These are phyloP conservation scores for Thyridium curvatum DNA, from an alignment of 2,329 filamentous ascomycete genomes.

Conservation along the genomic window DNA sequence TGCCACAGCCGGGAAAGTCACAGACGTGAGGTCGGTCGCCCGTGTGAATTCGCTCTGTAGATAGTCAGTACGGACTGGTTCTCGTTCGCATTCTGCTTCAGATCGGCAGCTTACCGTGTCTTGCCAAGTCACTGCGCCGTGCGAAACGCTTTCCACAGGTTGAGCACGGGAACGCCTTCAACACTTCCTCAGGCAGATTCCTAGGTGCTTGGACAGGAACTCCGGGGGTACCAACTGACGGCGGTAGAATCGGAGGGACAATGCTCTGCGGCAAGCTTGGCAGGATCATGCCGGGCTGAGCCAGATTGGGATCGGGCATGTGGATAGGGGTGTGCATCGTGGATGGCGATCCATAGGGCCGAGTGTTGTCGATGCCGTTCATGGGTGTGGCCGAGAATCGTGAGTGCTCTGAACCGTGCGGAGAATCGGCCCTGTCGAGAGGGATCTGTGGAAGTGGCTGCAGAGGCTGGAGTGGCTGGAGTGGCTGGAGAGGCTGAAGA, in stretches of 20 bases:
- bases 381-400: conserved; percentile 42
- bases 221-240: conserved; percentile 5
- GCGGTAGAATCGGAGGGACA: conserved; percentile 6
- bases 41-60: conserved; percentile 85
- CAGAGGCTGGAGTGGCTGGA: conserved; percentile 10
- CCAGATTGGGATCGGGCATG: conserved; percentile 34
- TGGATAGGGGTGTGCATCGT: conserved; percentile 44
- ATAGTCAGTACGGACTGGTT: too few species aligned
- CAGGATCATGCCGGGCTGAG: conserved; percentile 32
- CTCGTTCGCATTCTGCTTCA: too few species aligned
- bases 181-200: conserved; percentile 22
- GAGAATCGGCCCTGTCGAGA: conserved; percentile 50
- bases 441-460: conserved; percentile 17
- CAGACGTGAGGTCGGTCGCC: conserved; percentile 88
- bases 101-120: conserved; percentile 66
- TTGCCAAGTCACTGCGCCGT: conserved; percentile 83
- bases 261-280: conserved; percentile 29
- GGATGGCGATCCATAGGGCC: conserved; percentile 47
- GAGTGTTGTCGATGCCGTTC: conserved; percentile 32
- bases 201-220: conserved; percentile 23
- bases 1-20: conserved; percentile 81
- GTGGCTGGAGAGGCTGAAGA: conserved; percentile 10
- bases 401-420: conserved; percentile 54
- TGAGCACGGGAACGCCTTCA: conserved; percentile 78
- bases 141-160: conserved; percentile 91